These are phyloP conservation scores for Aspergillus sp. DNA, from an alignment of 2,329 filamentous ascomycete genomes.

Conservation along the genomic window DNA sequence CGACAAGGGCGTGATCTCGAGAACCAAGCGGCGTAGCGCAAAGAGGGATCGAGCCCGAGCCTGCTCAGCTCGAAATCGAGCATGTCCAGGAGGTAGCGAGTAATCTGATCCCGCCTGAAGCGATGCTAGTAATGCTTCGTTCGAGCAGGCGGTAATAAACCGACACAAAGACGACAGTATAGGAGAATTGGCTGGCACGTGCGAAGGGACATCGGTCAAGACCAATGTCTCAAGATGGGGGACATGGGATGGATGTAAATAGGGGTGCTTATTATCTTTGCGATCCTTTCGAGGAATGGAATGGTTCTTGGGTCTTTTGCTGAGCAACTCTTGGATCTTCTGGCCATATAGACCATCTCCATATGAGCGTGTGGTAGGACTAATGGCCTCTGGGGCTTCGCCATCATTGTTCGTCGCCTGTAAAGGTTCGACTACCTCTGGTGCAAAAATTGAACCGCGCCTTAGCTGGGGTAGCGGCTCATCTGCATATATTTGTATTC, in stretches of 20 bases:
- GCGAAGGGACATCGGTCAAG: constrained; percentile 50
- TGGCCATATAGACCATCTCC: constrained; percentile 20
- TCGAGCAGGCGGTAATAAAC: constrained; percentile 52
- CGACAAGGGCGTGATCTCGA: constrained; percentile 45
- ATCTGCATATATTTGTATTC: constrained; percentile 14
- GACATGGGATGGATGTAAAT: constrained; percentile 50
- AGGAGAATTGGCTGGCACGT: constrained; percentile 34
- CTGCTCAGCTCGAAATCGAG: constrained; percentile 42
- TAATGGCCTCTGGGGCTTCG: constrained; percentile 11
- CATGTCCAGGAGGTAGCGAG: constrained; percentile 51
- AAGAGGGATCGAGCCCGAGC: constrained; percentile 48
- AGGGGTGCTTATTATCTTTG: constrained; percentile 22
- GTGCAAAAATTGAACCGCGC: constrained; percentile 40
- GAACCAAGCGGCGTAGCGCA: constrained; percentile 48
- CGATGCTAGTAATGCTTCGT: constrained; percentile 48
- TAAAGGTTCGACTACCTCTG: constrained; percentile 34
- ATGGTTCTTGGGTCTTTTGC: constrained; percentile 29
- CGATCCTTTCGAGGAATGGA: constrained; percentile 21
- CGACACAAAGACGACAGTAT: constrained; percentile 42
- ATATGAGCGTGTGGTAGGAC: constrained; percentile 7
- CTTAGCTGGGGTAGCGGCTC: constrained; percentile 27
- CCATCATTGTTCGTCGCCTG: background rate
- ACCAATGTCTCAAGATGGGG: constrained; percentile 50
- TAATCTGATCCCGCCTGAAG: constrained; percentile 52
- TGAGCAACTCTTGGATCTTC: constrained; percentile 33